Conservation (phyloP, 208 protist species). For the Crithidia sp. region DNA sequence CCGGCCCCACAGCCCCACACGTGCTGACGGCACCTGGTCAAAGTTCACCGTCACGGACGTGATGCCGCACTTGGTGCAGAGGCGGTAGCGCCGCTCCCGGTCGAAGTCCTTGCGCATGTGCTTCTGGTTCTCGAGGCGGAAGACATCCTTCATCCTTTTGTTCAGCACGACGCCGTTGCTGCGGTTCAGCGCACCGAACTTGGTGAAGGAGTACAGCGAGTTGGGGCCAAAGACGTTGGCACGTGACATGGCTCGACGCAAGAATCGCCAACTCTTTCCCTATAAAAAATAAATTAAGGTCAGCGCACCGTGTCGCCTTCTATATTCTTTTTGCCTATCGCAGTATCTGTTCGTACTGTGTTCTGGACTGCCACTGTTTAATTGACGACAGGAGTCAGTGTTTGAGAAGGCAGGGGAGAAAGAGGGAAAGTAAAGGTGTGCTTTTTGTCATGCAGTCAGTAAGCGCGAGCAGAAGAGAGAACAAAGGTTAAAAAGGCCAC, state of each 20-base stretch:
- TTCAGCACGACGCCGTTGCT: conserved; percentile 44
- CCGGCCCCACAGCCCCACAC: conserved; percentile 85
- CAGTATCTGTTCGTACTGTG: too few species aligned
- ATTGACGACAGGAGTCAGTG: too few species aligned
- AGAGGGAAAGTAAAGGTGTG: not conserved
- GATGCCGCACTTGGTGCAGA: conserved; percentile 86
- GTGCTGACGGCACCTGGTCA: conserved; percentile 78
- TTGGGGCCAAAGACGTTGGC: conserved; percentile 78
- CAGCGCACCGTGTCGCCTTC: too few species aligned
- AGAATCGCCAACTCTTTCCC: too few species aligned
- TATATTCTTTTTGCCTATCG: too few species aligned
- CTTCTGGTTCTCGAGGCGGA: conserved; percentile 83
- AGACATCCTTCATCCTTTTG: conserved; percentile 82
- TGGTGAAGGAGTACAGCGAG: conserved; percentile 87
- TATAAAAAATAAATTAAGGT: too few species aligned
- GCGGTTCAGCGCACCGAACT: conserved; percentile 77
- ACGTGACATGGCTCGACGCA: conserved; percentile 62
- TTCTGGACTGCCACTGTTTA: too few species aligned
- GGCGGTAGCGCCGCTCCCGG: conserved; percentile 78
- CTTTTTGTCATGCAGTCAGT: not conserved
- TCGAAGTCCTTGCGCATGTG: conserved; percentile 73
- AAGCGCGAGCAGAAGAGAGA: not conserved
- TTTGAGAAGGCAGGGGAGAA: conserved; percentile 16
- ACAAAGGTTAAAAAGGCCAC: too few species aligned
- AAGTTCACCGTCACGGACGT: conserved; percentile 90